phyloP scores from a whole-genome alignment of 371 early-diverging fungal genomes.

The Mucor indicus region DNA sequence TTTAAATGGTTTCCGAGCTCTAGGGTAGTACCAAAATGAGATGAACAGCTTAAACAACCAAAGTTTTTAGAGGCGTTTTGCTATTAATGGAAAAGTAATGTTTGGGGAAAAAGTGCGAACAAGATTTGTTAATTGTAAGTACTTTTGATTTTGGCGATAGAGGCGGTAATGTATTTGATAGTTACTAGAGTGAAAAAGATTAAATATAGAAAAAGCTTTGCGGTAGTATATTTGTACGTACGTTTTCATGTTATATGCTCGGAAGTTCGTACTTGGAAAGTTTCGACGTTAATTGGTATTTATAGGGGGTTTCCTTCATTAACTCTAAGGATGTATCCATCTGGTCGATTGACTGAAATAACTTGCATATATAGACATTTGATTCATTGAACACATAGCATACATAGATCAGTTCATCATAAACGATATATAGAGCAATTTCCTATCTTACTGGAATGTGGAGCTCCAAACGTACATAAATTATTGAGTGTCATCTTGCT shows the following conservation, averaged over 20 bases:
- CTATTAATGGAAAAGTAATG: slow-evolving; percentile 10
- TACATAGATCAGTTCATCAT: too few relatives aligned
- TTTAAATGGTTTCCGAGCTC: slow-evolving; percentile 13
- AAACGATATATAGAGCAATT: too few relatives aligned
- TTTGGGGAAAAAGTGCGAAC: slow-evolving; percentile 3
- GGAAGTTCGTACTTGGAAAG: neutral
- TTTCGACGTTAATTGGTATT: too few relatives aligned
- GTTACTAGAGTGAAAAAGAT: slow-evolving; percentile 4
- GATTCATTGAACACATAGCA: too few relatives aligned
- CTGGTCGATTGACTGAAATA: too few relatives aligned
- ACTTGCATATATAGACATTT: too few relatives aligned
- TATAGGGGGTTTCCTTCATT: too few relatives aligned
- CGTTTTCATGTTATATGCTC: slow-evolving; percentile 4
- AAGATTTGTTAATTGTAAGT: slow-evolving; percentile 5
- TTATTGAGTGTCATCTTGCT: too few relatives aligned
- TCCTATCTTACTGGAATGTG: too few relatives aligned
- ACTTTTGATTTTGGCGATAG: slow-evolving; percentile 13
- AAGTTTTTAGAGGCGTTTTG: slow-evolving; percentile 13
- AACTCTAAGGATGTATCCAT: too few relatives aligned
- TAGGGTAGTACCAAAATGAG: slow-evolving; percentile 11
- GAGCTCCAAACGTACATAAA: too few relatives aligned
- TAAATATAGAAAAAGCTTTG: slow-evolving; percentile 7
- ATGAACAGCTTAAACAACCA: slow-evolving; percentile 15
- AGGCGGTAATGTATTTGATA: slow-evolving; percentile 9
- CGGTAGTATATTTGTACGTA: slow-evolving; percentile 4